Evolutionary conservation across 345 rosid species (phyloP), one percentile per base, ranked within the genome.

Genomic region (Lumnitzera littorea): DNA sequence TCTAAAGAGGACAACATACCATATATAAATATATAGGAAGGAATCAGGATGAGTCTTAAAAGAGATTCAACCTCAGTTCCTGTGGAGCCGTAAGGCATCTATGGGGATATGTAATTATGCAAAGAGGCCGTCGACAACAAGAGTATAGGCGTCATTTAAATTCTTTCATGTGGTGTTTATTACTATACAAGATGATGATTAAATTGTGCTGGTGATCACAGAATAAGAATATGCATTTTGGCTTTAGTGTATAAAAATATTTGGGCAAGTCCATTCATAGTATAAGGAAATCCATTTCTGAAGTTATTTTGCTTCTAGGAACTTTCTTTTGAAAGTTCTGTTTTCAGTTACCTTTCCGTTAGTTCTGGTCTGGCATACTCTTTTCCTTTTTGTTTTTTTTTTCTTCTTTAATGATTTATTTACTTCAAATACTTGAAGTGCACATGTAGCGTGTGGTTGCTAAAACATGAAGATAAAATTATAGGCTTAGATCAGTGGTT

Each of bases 71-170:
- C 62, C 63, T 66, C 67, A 53, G 55, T 55, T 62, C 82, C 81
- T 68, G 58, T 72, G 80, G 65, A 71, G 79, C 86, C 79, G 84
- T 63, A 81, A 84, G 86, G 86, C 80, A 20, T 57, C 12, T 81
- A 60, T 64, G 49, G 81, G 83, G 57, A 67, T 66, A 41, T 76
- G 86, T 79, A 81, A 82, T 73, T 84, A 78, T 61, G 50, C 51
- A 66, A 51, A 14, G 46, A 68, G 49, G 73, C 72, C 63, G 65
- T 74, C 58, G 72, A 69, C 66, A 60, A 61, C 48, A 70, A 62
- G 70, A 41, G 5, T 46, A 58, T 53, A 47, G 64, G 51, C n/a
- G 13, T 10, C 54, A 53, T 49, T 60, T 70, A 68, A 64, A 58
- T 61, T 62, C 73, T 68, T 62, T 50, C 3, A 61, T 10, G 43